A percentile compares a stretch with the other conserved stretches of the same genome.
Conservation (phyloP, 495 filamentous ascomycete species). For the Penicillium cosmopolitanum region DNA sequence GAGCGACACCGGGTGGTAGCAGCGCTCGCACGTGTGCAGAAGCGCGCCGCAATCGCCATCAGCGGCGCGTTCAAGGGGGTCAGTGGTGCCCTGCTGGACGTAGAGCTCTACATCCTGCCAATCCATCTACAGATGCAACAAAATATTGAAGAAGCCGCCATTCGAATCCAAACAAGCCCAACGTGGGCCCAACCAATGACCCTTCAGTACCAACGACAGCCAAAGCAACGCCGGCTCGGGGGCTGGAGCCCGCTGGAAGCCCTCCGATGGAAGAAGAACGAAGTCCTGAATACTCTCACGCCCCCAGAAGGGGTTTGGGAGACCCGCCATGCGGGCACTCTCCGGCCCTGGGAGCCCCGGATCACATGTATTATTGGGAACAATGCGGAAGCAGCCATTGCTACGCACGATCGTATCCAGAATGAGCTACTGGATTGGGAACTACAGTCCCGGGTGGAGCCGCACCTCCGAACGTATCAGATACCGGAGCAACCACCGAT, state of each 20-base stretch:
- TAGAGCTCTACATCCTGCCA: conserved; percentile 18
- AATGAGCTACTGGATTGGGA: not conserved
- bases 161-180: conserved; percentile 14
- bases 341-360: conserved; percentile 16
- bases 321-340: conserved; percentile 23
- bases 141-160: conserved; percentile 13
- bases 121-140: conserved; percentile 19
- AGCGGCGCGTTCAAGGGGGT: conserved; percentile 17
- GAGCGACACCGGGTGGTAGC: not conserved
- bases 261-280: conserved; percentile 19
- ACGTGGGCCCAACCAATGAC: conserved; percentile 1
- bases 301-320: conserved; percentile 15
- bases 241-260: conserved; percentile 20
- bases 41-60: conserved; percentile 14
- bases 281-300: conserved; percentile 17
- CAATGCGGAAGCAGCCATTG: not conserved
- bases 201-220: not conserved
- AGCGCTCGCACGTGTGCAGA: conserved; percentile 13
- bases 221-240: not conserved
- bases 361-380: not conserved
- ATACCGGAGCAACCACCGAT: not conserved
- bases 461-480: not conserved
- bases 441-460: not conserved
- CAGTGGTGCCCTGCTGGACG: conserved; percentile 3
- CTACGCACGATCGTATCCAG: not conserved